Percentiles rank a stretch among this genome's conserved stretches.
Conservation (phyloP, 495 filamentous ascomycete genomes). For the Elaphomyces granulatus region DNA sequence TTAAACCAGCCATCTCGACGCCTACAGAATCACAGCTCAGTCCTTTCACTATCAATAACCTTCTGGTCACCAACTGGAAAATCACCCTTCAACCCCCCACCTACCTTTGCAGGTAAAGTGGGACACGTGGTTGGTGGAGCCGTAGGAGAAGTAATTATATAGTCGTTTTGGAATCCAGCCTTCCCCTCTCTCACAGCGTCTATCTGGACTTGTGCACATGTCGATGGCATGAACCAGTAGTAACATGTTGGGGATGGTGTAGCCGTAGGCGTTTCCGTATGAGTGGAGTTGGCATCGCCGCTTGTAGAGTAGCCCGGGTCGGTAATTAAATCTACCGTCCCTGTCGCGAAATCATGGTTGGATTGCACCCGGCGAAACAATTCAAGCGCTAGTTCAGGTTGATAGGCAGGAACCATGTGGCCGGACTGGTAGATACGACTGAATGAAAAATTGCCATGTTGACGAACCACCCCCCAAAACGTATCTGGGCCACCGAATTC, state of each 20-base stretch:
- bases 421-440: slow-evolving; percentile 55
- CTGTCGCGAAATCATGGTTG: slow-evolving; percentile 47
- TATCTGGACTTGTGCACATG: too few relatives aligned
- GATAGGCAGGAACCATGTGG: slow-evolving; percentile 58
- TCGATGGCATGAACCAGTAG: too few relatives aligned
- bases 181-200: too few relatives aligned
- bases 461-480: slow-evolving; percentile 49
- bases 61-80: too few relatives aligned
- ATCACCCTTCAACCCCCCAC: too few relatives aligned
- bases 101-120: too few relatives aligned
- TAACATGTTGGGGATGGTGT: background rate
- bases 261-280: slow-evolving; percentile 5
- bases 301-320: slow-evolving; percentile 27
- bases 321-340: slow-evolving; percentile 24
- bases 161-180: too few relatives aligned
- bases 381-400: slow-evolving; percentile 44
- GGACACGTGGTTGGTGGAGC: too few relatives aligned
- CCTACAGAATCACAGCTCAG: too few relatives aligned
- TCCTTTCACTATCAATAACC: too few relatives aligned
- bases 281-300: slow-evolving; percentile 37
- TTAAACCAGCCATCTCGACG: too few relatives aligned
- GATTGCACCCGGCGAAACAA: slow-evolving; percentile 44
- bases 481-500: slow-evolving; percentile 36
- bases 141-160: too few relatives aligned
- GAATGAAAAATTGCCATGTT: slow-evolving; percentile 56